Evolutionary conservation across 257 asterid genomes (phyloP).

Genomic region (Solanum sparsipilum): DNA sequence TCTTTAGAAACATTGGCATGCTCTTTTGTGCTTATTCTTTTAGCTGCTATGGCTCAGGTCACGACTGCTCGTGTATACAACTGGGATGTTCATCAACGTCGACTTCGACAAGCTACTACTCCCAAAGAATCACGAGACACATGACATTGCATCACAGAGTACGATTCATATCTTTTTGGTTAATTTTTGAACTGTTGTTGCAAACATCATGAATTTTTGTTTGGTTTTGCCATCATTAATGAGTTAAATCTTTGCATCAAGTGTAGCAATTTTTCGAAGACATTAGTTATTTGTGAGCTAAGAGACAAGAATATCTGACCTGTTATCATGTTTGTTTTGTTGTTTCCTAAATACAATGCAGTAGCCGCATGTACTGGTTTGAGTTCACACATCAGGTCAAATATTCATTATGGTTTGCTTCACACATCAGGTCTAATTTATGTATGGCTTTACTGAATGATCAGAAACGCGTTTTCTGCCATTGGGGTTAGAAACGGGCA

Average conservation of each 20-base stretch:
- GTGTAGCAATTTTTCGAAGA: background rate
- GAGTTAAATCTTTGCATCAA: background rate
- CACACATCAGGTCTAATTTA: background rate
- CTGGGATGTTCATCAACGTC: constrained; percentile 93
- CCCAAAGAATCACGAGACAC: constrained; percentile 29
- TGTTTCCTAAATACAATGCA: background rate
- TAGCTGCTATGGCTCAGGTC: constrained; percentile 41
- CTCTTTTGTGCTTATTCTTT: background rate
- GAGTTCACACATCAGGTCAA: background rate
- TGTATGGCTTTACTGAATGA: background rate
- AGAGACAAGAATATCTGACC: background rate
- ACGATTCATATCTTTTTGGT: background rate
- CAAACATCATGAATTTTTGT: background rate
- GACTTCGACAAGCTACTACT: constrained; percentile 46
- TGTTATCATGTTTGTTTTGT: background rate
- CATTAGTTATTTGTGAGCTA: background rate
- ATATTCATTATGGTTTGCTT: background rate
- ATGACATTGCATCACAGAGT: background rate
- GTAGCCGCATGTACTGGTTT: background rate
- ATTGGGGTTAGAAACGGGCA: background rate
- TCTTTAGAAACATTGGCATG: background rate
- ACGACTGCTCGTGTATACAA: constrained; percentile 87
- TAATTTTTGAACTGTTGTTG: background rate
- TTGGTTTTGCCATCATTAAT: background rate
- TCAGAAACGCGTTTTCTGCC: background rate